Evolutionary conservation across 2,329 filamentous ascomycete species (phyloP).

Genomic region (Colletotrichum salicis): DNA sequence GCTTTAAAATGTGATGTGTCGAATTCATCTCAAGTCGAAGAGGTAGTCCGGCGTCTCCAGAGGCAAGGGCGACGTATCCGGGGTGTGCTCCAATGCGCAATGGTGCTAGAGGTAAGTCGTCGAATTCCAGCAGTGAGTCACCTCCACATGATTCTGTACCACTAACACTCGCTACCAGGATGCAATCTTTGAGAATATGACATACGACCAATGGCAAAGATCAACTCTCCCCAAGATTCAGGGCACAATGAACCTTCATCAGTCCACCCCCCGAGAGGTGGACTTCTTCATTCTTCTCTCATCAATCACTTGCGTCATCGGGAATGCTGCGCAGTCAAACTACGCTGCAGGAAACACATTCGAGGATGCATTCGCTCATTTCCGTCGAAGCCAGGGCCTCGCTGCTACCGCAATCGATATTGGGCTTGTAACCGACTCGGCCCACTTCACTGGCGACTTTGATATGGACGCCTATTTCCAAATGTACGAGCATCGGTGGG

Average conservation of each 20-base stretch:
- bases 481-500: constrained; percentile 29
- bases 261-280: constrained; percentile 38
- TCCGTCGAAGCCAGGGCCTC: constrained; percentile 33
- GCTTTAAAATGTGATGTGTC: constrained; percentile 17
- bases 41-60: neutral
- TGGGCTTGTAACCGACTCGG: constrained; percentile 21
- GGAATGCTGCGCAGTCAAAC: constrained; percentile 49
- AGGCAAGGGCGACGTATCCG: constrained; percentile 43
- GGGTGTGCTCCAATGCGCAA: constrained; percentile 57
- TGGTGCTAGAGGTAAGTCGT: constrained; percentile 49
- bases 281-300: constrained; percentile 54
- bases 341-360: constrained; percentile 51
- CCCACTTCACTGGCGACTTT: constrained; percentile 16
- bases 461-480: constrained; percentile 14
- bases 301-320: constrained; percentile 48
- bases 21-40: neutral
- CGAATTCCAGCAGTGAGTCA: no score
- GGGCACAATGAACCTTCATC: constrained; percentile 44
- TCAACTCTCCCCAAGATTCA: constrained; percentile 45
- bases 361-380: constrained; percentile 43
- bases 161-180: constrained; percentile 33
- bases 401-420: constrained; percentile 39
- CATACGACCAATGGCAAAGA: constrained; percentile 45
- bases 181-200: constrained; percentile 48
- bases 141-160: no score